Conservation (phyloP, 139 green algal species). For the Coelastrella sp. region DNA sequence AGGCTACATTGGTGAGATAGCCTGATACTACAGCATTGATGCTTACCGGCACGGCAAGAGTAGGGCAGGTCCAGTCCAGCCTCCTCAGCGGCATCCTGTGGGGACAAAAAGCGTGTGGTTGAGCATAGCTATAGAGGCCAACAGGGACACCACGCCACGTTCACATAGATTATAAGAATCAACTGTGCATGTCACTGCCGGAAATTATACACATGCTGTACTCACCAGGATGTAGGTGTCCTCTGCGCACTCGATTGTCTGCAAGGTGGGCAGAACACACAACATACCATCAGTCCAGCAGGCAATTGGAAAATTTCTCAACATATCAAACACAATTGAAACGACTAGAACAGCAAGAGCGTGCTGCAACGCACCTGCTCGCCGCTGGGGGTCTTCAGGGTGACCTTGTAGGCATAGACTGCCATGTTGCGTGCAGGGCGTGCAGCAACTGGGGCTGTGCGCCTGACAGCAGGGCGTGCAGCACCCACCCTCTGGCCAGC, state of each 20-base stretch:
- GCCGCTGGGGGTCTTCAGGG: constrained; percentile 70
- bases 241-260: constrained; percentile 66
- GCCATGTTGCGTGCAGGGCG: constrained; percentile 37
- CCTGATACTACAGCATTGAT: not conserved
- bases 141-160: too few relatives aligned
- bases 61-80: constrained; percentile 88
- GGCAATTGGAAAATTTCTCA: too few relatives aligned
- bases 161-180: too few relatives aligned
- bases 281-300: not conserved
- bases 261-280: not conserved
- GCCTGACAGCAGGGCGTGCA: not conserved
- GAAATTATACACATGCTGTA: constrained; percentile 6
- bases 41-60: constrained; percentile 82
- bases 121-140: not conserved
- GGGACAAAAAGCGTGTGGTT: not conserved
- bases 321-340: too few relatives aligned
- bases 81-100: constrained; percentile 51
- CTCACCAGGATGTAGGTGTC: constrained; percentile 78
- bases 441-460: constrained; percentile 21
- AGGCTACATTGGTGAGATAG: not conserved
- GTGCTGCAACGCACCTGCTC: not conserved
- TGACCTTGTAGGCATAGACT: constrained; percentile 76
- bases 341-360: too few relatives aligned
- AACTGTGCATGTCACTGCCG: not conserved
- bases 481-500: constrained; percentile 19